Evolutionary conservation across 441 rosid species (phyloP).

Genomic region (Euphorbia celastroides): DNA sequence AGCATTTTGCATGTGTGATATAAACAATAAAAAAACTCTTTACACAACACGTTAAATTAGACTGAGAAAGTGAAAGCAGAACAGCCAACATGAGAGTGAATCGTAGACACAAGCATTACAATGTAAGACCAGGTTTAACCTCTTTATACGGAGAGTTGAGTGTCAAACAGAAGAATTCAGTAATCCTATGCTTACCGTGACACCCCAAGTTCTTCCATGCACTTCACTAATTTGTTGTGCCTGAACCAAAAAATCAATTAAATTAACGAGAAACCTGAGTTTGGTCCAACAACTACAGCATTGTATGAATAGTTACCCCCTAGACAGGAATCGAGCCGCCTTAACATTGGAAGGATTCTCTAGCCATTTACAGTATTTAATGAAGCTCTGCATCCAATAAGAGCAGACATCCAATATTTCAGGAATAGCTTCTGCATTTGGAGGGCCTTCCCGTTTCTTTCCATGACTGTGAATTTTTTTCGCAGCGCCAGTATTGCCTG

Average conservation of each 20-base stretch:
- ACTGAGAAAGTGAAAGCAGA: not conserved
- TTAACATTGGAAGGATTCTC: constrained; percentile 82
- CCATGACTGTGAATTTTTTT: constrained; percentile 56
- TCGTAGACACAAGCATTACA: not conserved
- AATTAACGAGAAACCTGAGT: constrained; percentile 13
- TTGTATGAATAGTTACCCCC: constrained; percentile 49
- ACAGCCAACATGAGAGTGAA: not conserved
- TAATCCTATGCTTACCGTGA: constrained; percentile 43
- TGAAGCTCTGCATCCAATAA: constrained; percentile 93
- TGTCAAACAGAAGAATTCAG: constrained; percentile 1
- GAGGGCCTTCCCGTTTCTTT: constrained; percentile 59
- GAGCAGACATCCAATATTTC: constrained; percentile 70
- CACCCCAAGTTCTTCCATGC: constrained; percentile 67
- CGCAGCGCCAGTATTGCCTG: constrained; percentile 34
- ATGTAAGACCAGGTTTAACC: not conserved
- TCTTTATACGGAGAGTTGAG: not conserved
- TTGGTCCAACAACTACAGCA: constrained; percentile 6
- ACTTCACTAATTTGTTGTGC: constrained; percentile 69
- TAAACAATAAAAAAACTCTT: not conserved
- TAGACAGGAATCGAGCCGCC: constrained; percentile 83
- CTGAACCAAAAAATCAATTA: constrained; percentile 34
- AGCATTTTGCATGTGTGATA: not conserved
- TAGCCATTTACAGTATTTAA: constrained; percentile 93
- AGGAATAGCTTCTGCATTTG: constrained; percentile 77
- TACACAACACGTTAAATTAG: constrained; percentile 1